Conservation (phyloP, 2,329 filamentous ascomycete genomes). For the Coniochaeta hoffmannii region DNA sequence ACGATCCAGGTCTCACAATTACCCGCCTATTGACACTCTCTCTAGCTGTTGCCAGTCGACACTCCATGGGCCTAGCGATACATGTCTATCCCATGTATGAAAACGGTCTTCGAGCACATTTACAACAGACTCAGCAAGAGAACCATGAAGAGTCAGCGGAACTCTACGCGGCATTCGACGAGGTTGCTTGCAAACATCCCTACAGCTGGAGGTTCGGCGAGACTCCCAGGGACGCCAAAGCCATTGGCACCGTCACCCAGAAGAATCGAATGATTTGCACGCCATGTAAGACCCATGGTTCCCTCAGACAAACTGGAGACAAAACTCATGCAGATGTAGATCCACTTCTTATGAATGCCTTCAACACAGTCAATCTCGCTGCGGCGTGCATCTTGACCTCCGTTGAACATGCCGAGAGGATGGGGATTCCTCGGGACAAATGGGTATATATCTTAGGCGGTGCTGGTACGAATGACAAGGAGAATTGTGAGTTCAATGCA, state of each 20-base stretch:
- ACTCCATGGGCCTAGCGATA: constrained; percentile 55
- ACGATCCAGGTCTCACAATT: background rate
- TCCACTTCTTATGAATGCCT: constrained; percentile 63
- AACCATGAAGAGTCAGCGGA: constrained; percentile 53
- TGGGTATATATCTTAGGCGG: constrained; percentile 61
- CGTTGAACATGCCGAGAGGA: constrained; percentile 39
- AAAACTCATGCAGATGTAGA: constrained; percentile 32
- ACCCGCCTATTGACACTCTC: too few relatives aligned
- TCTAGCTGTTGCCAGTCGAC: constrained; percentile 45
- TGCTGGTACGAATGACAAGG: constrained; percentile 51
- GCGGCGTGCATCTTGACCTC: constrained; percentile 55
- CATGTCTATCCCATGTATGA: constrained; percentile 64
- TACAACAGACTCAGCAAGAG: constrained; percentile 41
- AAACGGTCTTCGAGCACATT: constrained; percentile 51
- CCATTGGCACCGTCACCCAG: constrained; percentile 44
- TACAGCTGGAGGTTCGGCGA: constrained; percentile 51
- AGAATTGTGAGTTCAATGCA: constrained; percentile 35
- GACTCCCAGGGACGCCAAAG: constrained; percentile 33
- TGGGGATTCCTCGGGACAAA: constrained; percentile 45
- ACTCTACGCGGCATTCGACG: constrained; percentile 54
- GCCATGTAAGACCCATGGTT: constrained; percentile 42
- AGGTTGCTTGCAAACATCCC: constrained; percentile 43
- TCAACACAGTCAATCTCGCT: constrained; percentile 60
- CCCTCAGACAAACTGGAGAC: background rate
- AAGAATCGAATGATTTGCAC: constrained; percentile 62